Conservation (phyloP, 1,139 yeast genomes). For the Kurtzmaniella natalensis region DNA sequence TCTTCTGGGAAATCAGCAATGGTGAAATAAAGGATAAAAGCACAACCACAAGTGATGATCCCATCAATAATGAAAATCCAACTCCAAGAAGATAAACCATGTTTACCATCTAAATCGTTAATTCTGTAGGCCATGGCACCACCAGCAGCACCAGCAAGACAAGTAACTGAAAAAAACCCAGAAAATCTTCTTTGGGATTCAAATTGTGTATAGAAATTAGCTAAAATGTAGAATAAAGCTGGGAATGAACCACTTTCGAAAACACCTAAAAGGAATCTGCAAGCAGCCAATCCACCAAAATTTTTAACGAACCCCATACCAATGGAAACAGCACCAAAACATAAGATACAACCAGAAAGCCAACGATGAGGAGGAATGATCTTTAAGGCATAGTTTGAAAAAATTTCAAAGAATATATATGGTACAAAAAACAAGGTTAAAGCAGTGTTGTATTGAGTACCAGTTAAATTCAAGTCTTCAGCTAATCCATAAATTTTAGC, state of each 20-base stretch:
- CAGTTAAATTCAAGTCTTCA: slow-evolving; percentile 45
- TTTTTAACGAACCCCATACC: slow-evolving; percentile 62
- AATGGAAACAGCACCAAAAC: slow-evolving; percentile 61
- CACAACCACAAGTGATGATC: slow-evolving; percentile 57
- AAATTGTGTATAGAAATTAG: slow-evolving; percentile 50
- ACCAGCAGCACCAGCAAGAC: slow-evolving; percentile 40
- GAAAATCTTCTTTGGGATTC: slow-evolving; percentile 70
- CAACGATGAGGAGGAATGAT: slow-evolving; percentile 60
- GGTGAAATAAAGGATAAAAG: slow-evolving; percentile 54
- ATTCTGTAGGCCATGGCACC: slow-evolving; percentile 43
- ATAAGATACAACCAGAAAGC: slow-evolving; percentile 51
- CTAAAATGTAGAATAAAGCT: slow-evolving; percentile 63
- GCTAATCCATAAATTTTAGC: slow-evolving; percentile 67
- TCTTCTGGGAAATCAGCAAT: slow-evolving; percentile 48
- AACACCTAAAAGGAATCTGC: slow-evolving; percentile 61
- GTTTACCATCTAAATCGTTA: slow-evolving; percentile 32
- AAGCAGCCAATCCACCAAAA: slow-evolving; percentile 55
- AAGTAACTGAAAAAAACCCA: slow-evolving; percentile 52
- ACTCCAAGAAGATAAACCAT: slow-evolving; percentile 55
- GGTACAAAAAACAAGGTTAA: slow-evolving; percentile 71
- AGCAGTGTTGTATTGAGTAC: slow-evolving; percentile 60
- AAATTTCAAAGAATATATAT: slow-evolving; percentile 61
- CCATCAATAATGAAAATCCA: slow-evolving; percentile 78
- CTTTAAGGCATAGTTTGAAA: slow-evolving; percentile 62
- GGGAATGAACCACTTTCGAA: slow-evolving; percentile 72